Base-by-base conservation (phyloP, 2,329 filamentous ascomycete genomes). In the Curvularia verruculosa region DNA sequence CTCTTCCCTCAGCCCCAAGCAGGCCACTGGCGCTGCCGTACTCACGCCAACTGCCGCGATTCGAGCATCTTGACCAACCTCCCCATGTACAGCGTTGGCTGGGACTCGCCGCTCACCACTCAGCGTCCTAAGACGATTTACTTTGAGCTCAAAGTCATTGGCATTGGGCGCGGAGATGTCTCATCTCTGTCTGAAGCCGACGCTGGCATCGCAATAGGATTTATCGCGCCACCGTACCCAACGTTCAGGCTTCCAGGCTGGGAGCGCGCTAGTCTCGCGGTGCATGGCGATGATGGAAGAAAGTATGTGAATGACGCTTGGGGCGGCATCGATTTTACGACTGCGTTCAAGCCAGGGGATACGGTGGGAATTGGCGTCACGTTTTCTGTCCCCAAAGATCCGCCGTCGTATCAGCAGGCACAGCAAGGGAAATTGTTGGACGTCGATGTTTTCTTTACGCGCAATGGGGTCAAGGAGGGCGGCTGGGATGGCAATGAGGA, bases 221-320 rank as follows among this genome's bases (percentile, higher is more conserved):
- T 87, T 73, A 79, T 84, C 0, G 90, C 89, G 1, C 84, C 89
- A 46, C 91, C 91, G 7, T 94, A 92, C 70, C 91, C 91, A 6
- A 81, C 83, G 0, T 94, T 91, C 79, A 84, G 91, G 7, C 83
- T 93, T 58, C 91, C 91, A 0, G 91, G 91, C 1, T 94, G 90
- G 91, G 89, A 95, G 71, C 84, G 90, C 31, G 90, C 85, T 18
- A 89, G 86, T 61, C 69, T 93, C 13, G 91, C 82, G 1, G 85
- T 94, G n/a, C 91, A 94, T 72, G 87, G 88, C 45, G 91, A 94
- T 73, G 91, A 94, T 73, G 91, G 91, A 0, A 83, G 88, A 66
- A 84, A 84, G 73, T 95, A 89, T 72, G 82, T 92, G 67, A 91
- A 92, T 70, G 89, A 94, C 72, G 82, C 82, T 7, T 89, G 84